phyloP scores from a whole-genome alignment of 192 early-diverging fungal genomes.

The Podila verticillata region DNA sequence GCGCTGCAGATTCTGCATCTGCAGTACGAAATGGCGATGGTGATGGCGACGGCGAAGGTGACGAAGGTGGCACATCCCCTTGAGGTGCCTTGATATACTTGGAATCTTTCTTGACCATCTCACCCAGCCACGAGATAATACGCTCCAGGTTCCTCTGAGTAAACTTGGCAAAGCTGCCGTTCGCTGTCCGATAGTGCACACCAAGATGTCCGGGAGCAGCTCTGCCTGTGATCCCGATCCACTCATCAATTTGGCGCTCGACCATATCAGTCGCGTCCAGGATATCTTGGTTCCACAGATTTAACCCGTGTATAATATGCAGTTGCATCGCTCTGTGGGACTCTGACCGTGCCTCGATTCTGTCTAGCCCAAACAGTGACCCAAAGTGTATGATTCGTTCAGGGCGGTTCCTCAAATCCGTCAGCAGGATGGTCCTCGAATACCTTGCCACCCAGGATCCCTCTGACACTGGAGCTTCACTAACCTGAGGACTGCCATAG shows the following conservation, averaged over 20 bases:
- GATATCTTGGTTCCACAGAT: slow-evolving; percentile 18
- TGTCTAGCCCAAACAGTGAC: slow-evolving; percentile 36
- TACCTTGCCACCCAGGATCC: not conserved
- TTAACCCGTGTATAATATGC: slow-evolving; percentile 15
- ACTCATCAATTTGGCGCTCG: slow-evolving; percentile 4
- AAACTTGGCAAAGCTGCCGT: slow-evolving; percentile 28
- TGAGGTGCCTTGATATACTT: no score
- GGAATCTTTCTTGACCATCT: no score
- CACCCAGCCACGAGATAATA: not conserved
- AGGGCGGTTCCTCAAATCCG: slow-evolving; percentile 10
- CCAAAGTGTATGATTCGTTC: slow-evolving; percentile 40
- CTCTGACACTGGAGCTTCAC: not conserved
- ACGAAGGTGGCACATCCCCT: no score
- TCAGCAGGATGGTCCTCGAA: slow-evolving; percentile 10
- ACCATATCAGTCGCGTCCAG: slow-evolving; percentile 5
- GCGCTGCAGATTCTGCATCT: no score
- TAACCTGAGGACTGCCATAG: not conserved
- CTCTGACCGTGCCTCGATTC: slow-evolving; percentile 18
- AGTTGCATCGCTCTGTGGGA: not conserved
- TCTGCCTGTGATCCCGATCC: slow-evolving; percentile 13
- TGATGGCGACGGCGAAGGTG: no score
- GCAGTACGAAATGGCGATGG: not conserved
- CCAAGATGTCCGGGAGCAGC: slow-evolving; percentile 14
- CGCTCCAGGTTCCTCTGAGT: slow-evolving; percentile 11
- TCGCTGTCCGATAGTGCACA: slow-evolving; percentile 34